Conservation (phyloP, 2,329 filamentous ascomycete species). For the Beauveria caledonica region DNA sequence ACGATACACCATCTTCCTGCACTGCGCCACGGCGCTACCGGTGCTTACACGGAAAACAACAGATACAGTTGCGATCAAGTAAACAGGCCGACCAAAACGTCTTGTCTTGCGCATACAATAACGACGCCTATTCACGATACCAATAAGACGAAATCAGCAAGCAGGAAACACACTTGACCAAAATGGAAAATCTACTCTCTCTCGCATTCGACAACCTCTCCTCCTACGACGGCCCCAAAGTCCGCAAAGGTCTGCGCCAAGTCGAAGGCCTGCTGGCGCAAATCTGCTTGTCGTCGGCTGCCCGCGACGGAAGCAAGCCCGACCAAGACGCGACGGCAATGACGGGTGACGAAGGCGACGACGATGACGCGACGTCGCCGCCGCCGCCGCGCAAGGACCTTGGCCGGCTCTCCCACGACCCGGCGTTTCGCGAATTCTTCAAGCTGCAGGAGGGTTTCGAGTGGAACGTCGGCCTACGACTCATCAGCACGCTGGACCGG, state of each 20-base stretch:
- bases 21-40: no score
- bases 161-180: no score
- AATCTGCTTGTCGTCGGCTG: slow-evolving; percentile 63
- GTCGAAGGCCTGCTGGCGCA: slow-evolving; percentile 90
- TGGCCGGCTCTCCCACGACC: slow-evolving; percentile 65
- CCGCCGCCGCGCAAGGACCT: slow-evolving; percentile 51
- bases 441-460: slow-evolving; percentile 95
- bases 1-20: no score
- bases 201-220: slow-evolving; percentile 95
- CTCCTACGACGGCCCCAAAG: slow-evolving; percentile 80
- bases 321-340: background rate
- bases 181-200: slow-evolving; percentile 86
- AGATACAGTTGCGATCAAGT: no score
- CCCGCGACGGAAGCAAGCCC: background rate
- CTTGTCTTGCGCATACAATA: no score
- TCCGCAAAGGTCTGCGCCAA: slow-evolving; percentile 87
- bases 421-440: slow-evolving; percentile 92
- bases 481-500: slow-evolving; percentile 78
- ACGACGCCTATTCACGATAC: background rate
- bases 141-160: background rate
- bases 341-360: slow-evolving; percentile 18
- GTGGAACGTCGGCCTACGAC: slow-evolving; percentile 87
- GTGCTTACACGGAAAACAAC: no score
- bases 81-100: no score
- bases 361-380: slow-evolving; percentile 21